phyloP scores from a whole-genome alignment of 2,329 filamentous ascomycete genomes.

The Diaporthe nobilis region DNA sequence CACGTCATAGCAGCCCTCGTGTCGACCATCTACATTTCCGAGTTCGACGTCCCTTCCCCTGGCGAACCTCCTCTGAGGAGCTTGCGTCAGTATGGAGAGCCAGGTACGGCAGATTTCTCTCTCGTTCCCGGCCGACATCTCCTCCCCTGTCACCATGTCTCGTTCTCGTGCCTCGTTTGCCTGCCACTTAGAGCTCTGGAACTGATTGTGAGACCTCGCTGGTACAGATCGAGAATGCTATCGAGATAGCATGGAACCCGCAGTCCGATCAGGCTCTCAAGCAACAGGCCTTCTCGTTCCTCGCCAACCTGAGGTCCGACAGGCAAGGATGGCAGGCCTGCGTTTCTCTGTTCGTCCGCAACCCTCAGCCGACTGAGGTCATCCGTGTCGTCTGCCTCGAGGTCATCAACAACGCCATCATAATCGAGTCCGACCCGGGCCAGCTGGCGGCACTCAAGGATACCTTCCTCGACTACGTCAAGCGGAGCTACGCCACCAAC shows the following conservation, averaged over 20 bases:
- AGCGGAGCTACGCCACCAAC: slow-evolving; percentile 77
- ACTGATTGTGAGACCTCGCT: slow-evolving; percentile 9
- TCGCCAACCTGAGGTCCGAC: slow-evolving; percentile 83
- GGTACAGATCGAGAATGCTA: slow-evolving; percentile 90
- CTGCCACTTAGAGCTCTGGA: not conserved
- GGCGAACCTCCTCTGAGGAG: slow-evolving; percentile 41
- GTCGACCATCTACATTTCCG: slow-evolving; percentile 23
- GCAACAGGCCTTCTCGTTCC: slow-evolving; percentile 85
- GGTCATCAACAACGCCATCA: slow-evolving; percentile 91
- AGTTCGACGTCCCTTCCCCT: slow-evolving; percentile 28
- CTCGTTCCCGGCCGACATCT: slow-evolving; percentile 39
- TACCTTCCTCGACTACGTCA: slow-evolving; percentile 84
- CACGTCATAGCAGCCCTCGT: slow-evolving; percentile 49
- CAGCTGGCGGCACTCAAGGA: slow-evolving; percentile 84
- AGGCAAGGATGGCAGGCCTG: slow-evolving; percentile 92
- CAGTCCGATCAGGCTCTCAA: slow-evolving; percentile 82
- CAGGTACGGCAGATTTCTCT: slow-evolving; percentile 47
- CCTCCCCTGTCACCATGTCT: slow-evolving; percentile 37
- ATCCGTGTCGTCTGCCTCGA: slow-evolving; percentile 92
- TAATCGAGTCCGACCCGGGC: slow-evolving; percentile 81
- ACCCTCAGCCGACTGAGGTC: slow-evolving; percentile 82
- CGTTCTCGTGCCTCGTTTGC: slow-evolving; percentile 13
- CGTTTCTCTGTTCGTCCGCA: slow-evolving; percentile 85
- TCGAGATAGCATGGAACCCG: slow-evolving; percentile 92
- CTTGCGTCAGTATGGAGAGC: slow-evolving; percentile 48